Base-by-base conservation (phyloP, 768 basidiomycete species). In the Tulasnella sp. region DNA sequence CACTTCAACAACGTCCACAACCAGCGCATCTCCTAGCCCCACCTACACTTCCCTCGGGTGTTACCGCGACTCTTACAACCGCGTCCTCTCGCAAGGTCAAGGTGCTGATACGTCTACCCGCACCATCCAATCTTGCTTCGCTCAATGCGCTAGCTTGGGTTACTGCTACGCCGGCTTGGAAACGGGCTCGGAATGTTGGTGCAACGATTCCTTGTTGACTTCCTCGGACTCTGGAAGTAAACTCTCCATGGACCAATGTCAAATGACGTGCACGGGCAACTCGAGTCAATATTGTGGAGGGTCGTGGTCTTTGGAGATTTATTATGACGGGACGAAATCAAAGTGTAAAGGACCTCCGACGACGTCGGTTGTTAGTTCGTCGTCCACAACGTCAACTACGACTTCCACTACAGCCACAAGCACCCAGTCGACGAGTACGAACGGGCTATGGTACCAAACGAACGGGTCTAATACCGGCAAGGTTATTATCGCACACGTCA, bases 401-500 rank as follows among this genome's bases (percentile, higher is more conserved):
- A 29, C 45, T 42, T 54, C 42, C 17, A 25, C 52, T 45, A 34
- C 45, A n/a, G 40, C 72, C n/a, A 37, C 38, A n/a, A 42, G n/a
- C 42, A 17, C 71, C 25, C 42, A 45, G 45, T 29, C 72, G 11
- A n/a, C 38, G 12, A 72, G 25, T 40, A 19, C 39, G 12, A 49
- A 31, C 37, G 72, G 72, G 19, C 52, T 34, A 11, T 74, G 42
- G 45, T 74, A 49, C 9, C 25, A 25, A 22, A 37, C 72, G 14
- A 74, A 74, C 31, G 72, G 72, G 15, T 74, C 72, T 5, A 74
- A 74, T 49, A 74, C 49, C 14, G 72, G 74, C 31, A 81, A 81
- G 69, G 67, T 72, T 7, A 76, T 81, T 64, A 79, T 78, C 67
- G 80, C 80, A 0, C 81, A 81, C 73, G 49, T 78, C 67, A 81